These are phyloP conservation scores for Cotoneaster glaucophyllus DNA, from an alignment of 306 rosid species.

Conservation along the genomic window DNA sequence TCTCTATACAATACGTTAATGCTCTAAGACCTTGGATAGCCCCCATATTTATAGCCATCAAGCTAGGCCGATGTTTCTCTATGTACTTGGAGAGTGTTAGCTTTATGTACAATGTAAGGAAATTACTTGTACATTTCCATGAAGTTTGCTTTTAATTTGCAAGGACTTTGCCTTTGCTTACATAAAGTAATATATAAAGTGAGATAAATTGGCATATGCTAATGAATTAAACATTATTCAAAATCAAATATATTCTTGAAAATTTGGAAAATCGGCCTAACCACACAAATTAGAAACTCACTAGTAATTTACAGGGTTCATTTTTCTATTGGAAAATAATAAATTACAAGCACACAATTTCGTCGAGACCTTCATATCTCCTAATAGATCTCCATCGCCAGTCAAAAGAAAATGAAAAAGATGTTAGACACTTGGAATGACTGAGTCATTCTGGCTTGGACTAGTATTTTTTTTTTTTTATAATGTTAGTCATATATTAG, in stretches of 20 bases:
- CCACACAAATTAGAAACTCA: not conserved
- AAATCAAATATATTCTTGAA: not conserved
- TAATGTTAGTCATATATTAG: too few relatives aligned
- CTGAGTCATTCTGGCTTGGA: not conserved
- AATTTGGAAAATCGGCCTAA: not conserved
- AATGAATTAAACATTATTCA: not conserved
- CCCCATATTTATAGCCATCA: not conserved
- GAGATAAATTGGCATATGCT: not conserved
- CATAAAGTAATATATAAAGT: not conserved
- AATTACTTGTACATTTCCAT: conserved; percentile 5
- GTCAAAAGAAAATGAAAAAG: not conserved
- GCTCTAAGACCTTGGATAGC: not conserved
- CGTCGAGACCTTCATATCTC: not conserved
- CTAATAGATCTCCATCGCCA: too few relatives aligned
- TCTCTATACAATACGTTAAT: not conserved
- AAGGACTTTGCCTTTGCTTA: not conserved
- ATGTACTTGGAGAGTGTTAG: not conserved
- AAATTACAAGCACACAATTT: not conserved
- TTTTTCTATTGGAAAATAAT: not conserved
- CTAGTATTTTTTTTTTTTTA: not conserved
- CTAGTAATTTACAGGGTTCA: not conserved
- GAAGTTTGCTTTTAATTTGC: not conserved
- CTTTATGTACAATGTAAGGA: not conserved
- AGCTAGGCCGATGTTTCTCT: not conserved
- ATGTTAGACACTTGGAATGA: not conserved